Evolutionary conservation across 345 rosid species (phyloP).

Genomic region (Psidium friedrichsthalianum): DNA sequence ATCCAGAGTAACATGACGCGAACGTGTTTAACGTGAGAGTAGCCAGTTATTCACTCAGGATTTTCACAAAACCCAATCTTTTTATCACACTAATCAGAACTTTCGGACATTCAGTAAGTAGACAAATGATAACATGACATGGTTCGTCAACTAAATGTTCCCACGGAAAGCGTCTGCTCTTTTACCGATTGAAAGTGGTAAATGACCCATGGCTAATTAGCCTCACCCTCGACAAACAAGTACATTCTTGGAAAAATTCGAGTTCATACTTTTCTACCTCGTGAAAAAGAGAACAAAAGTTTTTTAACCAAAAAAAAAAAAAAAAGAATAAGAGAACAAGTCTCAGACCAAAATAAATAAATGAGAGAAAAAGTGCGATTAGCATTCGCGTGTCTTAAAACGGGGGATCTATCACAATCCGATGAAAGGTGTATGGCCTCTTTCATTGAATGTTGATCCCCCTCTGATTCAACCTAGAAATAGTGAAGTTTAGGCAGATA

Average conservation of each 20-base stretch:
- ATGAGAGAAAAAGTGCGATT: neutral
- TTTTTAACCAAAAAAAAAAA: too few species aligned
- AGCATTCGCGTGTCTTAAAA: neutral
- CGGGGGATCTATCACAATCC: neutral
- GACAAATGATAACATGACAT: neutral
- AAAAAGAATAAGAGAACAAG: neutral
- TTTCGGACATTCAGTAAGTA: neutral
- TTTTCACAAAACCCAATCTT: neutral
- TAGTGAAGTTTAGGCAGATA: neutral
- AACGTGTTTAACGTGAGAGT: neutral
- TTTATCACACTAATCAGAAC: neutral
- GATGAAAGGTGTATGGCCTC: neutral
- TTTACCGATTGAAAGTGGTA: neutral
- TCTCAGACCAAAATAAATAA: neutral
- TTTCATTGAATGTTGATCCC: neutral
- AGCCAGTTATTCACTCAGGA: neutral
- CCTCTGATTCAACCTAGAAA: neutral
- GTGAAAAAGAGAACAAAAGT: neutral
- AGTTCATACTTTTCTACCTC: neutral
- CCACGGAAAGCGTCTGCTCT: neutral
- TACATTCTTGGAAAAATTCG: neutral
- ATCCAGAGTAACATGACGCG: neutral
- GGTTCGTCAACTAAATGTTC: neutral
- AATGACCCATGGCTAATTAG: neutral
- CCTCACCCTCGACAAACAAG: neutral